Evolutionary conservation across 1,284 basidiomycete genomes (phyloP).

Genomic region (Trichosporon faecale): DNA sequence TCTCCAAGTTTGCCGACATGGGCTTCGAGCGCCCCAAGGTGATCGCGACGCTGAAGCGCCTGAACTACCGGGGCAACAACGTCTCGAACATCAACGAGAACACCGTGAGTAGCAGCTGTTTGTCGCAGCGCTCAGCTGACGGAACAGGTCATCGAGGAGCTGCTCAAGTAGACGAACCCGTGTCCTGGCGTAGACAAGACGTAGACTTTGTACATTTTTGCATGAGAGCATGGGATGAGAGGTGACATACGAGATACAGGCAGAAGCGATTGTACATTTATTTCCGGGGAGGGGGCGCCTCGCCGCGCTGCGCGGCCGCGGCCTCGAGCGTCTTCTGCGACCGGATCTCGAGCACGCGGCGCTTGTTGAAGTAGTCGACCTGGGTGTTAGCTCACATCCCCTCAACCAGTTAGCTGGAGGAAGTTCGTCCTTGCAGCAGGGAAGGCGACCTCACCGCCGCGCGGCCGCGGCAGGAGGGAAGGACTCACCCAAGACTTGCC

Average conservation of each 20-base stretch:
- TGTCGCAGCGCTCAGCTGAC: background rate
- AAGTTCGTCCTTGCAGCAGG: too few species aligned
- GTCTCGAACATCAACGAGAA: constrained; percentile 48
- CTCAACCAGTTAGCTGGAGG: background rate
- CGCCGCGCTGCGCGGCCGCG: constrained; percentile 38
- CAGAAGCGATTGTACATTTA: background rate
- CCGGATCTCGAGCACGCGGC: constrained; percentile 50
- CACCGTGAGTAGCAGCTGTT: constrained; percentile 29
- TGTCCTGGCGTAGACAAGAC: background rate
- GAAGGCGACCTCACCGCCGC: background rate
- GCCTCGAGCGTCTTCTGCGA: constrained; percentile 49
- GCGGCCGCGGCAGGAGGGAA: background rate
- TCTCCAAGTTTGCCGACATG: constrained; percentile 55
- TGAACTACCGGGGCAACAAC: constrained; percentile 78
- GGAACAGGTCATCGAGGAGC: constrained; percentile 46
- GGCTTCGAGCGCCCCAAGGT: constrained; percentile 53
- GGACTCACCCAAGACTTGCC: constrained; percentile 53
- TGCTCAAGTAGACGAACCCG: constrained; percentile 32
- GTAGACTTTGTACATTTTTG: constrained; percentile 12
- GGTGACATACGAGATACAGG: constrained; percentile 22
- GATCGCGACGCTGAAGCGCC: constrained; percentile 78
- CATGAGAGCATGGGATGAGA: constrained; percentile 15
- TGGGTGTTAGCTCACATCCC: constrained; percentile 20
- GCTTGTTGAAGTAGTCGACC: constrained; percentile 56
- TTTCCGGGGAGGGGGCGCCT: constrained; percentile 15